phyloP scores from a whole-genome alignment of 192 early-diverging fungal species.

The Piromyces finnis region DNA sequence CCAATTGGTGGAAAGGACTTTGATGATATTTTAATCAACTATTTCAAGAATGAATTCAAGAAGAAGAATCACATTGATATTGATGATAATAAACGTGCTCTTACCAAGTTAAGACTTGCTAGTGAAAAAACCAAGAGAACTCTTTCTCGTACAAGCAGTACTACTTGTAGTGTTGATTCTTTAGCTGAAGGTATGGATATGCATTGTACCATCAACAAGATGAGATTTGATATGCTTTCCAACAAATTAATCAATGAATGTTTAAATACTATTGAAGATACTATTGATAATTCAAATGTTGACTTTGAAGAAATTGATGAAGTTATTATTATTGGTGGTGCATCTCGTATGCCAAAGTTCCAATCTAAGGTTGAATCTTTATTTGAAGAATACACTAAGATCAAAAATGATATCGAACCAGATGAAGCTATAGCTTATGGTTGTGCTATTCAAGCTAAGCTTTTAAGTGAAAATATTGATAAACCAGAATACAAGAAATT shows the following conservation, averaged over 20 bases:
- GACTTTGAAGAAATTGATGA: slow-evolving; percentile 60
- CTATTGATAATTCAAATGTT: slow-evolving; percentile 48
- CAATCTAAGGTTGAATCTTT: slow-evolving; percentile 49
- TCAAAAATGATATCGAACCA: slow-evolving; percentile 69
- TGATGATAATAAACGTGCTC: slow-evolving; percentile 46
- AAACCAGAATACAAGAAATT: slow-evolving; percentile 17
- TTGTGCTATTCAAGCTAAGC: slow-evolving; percentile 73
- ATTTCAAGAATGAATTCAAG: slow-evolving; percentile 75
- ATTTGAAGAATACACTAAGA: slow-evolving; percentile 44
- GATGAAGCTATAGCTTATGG: slow-evolving; percentile 86
- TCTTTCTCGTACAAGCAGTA: slow-evolving; percentile 54
- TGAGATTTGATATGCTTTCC: slow-evolving; percentile 78
- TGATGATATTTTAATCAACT: slow-evolving; percentile 63
- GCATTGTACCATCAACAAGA: slow-evolving; percentile 61
- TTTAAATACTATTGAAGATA: slow-evolving; percentile 40
- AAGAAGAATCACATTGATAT: slow-evolving; percentile 69
- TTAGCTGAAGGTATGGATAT: slow-evolving; percentile 82
- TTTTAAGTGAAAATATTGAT: slow-evolving; percentile 30
- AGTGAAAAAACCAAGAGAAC: slow-evolving; percentile 86
- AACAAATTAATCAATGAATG: slow-evolving; percentile 54
- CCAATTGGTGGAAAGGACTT: slow-evolving; percentile 69
- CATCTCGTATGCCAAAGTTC: slow-evolving; percentile 71
- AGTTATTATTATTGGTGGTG: slow-evolving; percentile 80
- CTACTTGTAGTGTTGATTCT: slow-evolving; percentile 85
- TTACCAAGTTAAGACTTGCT: slow-evolving; percentile 63